phyloP scores from a whole-genome alignment of 495 filamentous ascomycete species.

The Acidiella bohemica region DNA sequence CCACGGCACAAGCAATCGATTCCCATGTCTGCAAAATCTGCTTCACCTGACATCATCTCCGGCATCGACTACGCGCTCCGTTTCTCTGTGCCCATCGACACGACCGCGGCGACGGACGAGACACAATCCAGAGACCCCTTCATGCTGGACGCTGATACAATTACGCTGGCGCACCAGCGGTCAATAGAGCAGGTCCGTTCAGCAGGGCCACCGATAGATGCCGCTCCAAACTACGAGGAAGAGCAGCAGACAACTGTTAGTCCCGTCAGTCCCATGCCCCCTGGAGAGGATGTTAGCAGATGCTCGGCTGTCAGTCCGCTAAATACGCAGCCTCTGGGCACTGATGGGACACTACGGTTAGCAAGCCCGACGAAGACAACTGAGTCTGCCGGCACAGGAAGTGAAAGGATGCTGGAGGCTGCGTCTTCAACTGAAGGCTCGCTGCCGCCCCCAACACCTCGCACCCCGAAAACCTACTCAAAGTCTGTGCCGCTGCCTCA shows the following conservation, averaged over 20 bases:
- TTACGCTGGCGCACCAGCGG: conserved; percentile 16
- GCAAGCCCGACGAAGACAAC: background rate
- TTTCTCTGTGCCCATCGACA: conserved; percentile 14
- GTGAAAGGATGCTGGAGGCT: too few relatives aligned
- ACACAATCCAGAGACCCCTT: conserved; percentile 18
- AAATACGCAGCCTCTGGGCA: conserved; percentile 17
- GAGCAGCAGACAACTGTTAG: background rate
- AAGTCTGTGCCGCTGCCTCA: conserved; percentile 18
- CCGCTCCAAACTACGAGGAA: background rate
- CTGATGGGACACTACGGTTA: conserved; percentile 15
- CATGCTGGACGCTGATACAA: conserved; percentile 19
- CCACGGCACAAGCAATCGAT: conserved; percentile 1
- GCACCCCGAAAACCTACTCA: conserved; percentile 16
- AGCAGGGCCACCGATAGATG: background rate
- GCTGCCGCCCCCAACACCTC: conserved; percentile 14
- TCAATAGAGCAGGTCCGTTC: conserved; percentile 11
- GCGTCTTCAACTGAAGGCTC: conserved; percentile 1
- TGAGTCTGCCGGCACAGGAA: too few relatives aligned
- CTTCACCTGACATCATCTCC: conserved; percentile 6
- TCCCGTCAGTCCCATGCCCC: conserved; percentile 15
- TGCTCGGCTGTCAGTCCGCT: conserved; percentile 19
- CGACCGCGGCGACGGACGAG: conserved; percentile 9
- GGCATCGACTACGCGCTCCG: conserved; percentile 12
- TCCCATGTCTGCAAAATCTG: background rate
- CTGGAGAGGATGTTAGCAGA: conserved; percentile 12